phyloP scores from a whole-genome alignment of 257 asterid genomes.

The Solanum etuberosum region DNA sequence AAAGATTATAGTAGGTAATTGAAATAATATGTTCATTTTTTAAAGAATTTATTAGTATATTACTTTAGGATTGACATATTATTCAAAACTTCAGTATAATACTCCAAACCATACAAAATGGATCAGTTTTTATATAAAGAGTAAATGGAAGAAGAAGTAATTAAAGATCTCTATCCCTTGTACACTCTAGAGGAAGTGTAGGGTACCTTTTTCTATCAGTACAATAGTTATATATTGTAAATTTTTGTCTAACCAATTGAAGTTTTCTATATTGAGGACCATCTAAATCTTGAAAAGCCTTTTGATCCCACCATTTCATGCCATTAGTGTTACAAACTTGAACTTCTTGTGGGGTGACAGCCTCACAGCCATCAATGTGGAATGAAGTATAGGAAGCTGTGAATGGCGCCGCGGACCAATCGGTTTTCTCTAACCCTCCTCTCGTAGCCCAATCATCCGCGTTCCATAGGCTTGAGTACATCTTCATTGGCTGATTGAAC shows the following conservation, averaged over 20 bases:
- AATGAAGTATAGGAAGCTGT: slow-evolving; percentile 21
- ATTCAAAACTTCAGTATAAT: background rate
- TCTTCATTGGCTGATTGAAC: slow-evolving; percentile 31
- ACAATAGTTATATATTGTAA: slow-evolving; percentile 27
- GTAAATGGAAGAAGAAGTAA: background rate
- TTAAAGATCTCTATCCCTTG: slow-evolving; percentile 13
- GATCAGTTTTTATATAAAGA: background rate
- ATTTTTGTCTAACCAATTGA: slow-evolving; percentile 19
- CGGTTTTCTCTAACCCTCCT: slow-evolving; percentile 28
- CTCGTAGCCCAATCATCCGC: slow-evolving; percentile 40
- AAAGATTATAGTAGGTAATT: too few relatives aligned
- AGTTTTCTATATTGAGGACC: slow-evolving; percentile 14
- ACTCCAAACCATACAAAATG: background rate
- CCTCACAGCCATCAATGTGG: slow-evolving; percentile 26
- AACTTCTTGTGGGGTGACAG: slow-evolving; percentile 8
- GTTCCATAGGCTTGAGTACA: slow-evolving; percentile 27
- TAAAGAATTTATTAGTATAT: too few relatives aligned
- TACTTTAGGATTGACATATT: background rate
- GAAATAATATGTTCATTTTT: background rate
- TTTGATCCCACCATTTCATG: slow-evolving; percentile 30
- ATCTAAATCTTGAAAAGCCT: slow-evolving; percentile 23
- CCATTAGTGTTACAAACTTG: slow-evolving; percentile 21
- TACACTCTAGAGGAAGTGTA: slow-evolving; percentile 14
- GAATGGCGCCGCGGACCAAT: slow-evolving; percentile 30
- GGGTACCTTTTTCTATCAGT: slow-evolving; percentile 18